These are phyloP conservation scores for Leccinum subgranulosum DNA, from an alignment of 768 basidiomycete species.

Conservation along the genomic window DNA sequence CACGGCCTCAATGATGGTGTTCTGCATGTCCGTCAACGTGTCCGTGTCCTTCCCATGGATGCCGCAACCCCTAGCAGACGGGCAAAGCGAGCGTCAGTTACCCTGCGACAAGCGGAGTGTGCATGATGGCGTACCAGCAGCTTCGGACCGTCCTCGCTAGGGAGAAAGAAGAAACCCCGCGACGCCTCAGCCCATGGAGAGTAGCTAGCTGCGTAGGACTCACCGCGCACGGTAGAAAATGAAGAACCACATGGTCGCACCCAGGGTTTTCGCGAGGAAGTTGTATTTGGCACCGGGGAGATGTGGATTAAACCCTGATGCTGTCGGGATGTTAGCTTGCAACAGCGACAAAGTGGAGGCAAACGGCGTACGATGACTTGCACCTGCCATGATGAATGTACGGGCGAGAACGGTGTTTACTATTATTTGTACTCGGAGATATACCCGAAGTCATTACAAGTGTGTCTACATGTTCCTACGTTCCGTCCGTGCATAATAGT, in stretches of 20 bases:
- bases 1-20: constrained; percentile 38
- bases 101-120: neutral
- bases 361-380: constrained; percentile 26
- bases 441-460: neutral
- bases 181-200: neutral
- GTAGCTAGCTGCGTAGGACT: constrained; percentile 28
- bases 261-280: constrained; percentile 80
- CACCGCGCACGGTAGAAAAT: constrained; percentile 95
- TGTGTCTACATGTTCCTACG: neutral
- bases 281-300: constrained; percentile 73
- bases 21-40: constrained; percentile 38
- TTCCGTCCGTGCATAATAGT: neutral
- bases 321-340: constrained; percentile 30
- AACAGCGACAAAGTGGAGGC: neutral
- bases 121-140: constrained; percentile 49
- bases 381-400: constrained; percentile 33
- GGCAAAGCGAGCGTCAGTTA: neutral
- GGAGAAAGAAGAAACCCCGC: neutral
- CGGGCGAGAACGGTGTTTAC: constrained; percentile 22
- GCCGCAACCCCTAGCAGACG: constrained; percentile 46
- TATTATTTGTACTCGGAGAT: constrained; percentile 17
- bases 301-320: constrained; percentile 85
- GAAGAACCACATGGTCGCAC: constrained; percentile 98
- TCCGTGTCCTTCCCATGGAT: constrained; percentile 66
- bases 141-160: constrained; percentile 74